A percentile compares a stretch with the other conserved stretches of the same genome.
Conservation (phyloP, 805 yeast species). For the Scheffersomyces spartinae region DNA sequence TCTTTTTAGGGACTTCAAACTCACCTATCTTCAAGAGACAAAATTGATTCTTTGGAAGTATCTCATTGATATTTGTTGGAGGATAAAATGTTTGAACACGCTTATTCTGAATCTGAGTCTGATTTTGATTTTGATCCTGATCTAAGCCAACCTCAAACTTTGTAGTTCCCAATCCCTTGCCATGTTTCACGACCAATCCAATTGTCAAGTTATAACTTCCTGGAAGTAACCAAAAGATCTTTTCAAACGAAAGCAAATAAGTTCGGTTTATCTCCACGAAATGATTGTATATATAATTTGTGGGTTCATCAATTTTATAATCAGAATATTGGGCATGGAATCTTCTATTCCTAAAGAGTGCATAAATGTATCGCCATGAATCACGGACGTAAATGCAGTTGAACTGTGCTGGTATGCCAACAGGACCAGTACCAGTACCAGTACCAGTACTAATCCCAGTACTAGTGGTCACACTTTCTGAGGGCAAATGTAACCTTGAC, state of each 20-base stretch:
- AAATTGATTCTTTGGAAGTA: conserved; percentile 41
- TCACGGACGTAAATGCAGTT: conserved; percentile 22
- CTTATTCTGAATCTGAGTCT: conserved; percentile 26
- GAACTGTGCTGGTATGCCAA: background rate
- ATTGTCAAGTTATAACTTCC: conserved; percentile 40
- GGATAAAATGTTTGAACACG: conserved; percentile 36
- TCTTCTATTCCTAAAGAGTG: conserved; percentile 39
- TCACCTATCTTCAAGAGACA: conserved; percentile 41
- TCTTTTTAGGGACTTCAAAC: conserved; percentile 17
- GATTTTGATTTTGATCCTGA: too few relatives aligned
- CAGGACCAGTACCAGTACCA: background rate
- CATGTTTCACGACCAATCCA: conserved; percentile 41
- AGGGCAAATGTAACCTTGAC: background rate
- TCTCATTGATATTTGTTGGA: conserved; percentile 44
- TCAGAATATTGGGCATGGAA: conserved; percentile 37
- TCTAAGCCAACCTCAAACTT: too few relatives aligned
- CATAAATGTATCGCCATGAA: conserved; percentile 44
- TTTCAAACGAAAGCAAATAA: conserved; percentile 34
- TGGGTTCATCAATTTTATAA: conserved; percentile 37
- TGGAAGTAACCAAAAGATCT: conserved; percentile 33
- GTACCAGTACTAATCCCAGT: background rate
- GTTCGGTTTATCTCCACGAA: conserved; percentile 39
- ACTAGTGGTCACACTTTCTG: background rate
- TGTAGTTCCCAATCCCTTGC: conserved; percentile 48
- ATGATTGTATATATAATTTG: conserved; percentile 30